Conservation (phyloP, 1,284 basidiomycete species). For the Thecaphora thlaspeos region DNA sequence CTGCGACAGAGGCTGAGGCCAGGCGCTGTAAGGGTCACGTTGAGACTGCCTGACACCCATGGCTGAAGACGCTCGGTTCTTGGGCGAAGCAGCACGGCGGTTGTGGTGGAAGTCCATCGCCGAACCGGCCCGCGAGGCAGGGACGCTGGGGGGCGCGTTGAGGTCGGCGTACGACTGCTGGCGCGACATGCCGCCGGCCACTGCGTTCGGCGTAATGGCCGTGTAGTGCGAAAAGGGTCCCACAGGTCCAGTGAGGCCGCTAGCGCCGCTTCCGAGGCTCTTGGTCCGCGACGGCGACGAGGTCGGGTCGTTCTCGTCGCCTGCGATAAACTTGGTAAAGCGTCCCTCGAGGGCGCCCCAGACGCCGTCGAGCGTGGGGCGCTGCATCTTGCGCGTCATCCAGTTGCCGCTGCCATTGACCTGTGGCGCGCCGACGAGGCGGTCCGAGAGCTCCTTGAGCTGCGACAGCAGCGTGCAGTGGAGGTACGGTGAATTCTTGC, state of each 20-base stretch:
- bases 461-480: slow-evolving; percentile 71
- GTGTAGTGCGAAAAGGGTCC: slow-evolving; percentile 94
- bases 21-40: slow-evolving; percentile 31
- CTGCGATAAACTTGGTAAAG: slow-evolving; percentile 93
- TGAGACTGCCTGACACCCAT: slow-evolving; percentile 29
- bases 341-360: slow-evolving; percentile 92
- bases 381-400: slow-evolving; percentile 70
- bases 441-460: slow-evolving; percentile 76
- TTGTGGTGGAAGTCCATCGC: slow-evolving; percentile 36
- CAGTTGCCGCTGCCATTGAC: slow-evolving; percentile 57
- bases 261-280: slow-evolving; percentile 37
- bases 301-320: slow-evolving; percentile 48
- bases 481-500: slow-evolving; percentile 69
- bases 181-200: slow-evolving; percentile 54
- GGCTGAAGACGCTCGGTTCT: slow-evolving; percentile 33
- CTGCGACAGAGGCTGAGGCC: slow-evolving; percentile 18
- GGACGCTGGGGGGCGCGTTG: slow-evolving; percentile 21
- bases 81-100: slow-evolving; percentile 32
- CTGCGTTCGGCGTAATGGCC: slow-evolving; percentile 75
- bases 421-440: slow-evolving; percentile 74
- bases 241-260: slow-evolving; percentile 23
- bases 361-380: slow-evolving; percentile 83
- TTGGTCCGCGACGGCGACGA: slow-evolving; percentile 58
- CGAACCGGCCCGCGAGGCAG: slow-evolving; percentile 37
- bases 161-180: slow-evolving; percentile 52